Evolutionary conservation across 805 yeast species (phyloP).

Genomic region (Metschnikowia drakensbergensis): DNA sequence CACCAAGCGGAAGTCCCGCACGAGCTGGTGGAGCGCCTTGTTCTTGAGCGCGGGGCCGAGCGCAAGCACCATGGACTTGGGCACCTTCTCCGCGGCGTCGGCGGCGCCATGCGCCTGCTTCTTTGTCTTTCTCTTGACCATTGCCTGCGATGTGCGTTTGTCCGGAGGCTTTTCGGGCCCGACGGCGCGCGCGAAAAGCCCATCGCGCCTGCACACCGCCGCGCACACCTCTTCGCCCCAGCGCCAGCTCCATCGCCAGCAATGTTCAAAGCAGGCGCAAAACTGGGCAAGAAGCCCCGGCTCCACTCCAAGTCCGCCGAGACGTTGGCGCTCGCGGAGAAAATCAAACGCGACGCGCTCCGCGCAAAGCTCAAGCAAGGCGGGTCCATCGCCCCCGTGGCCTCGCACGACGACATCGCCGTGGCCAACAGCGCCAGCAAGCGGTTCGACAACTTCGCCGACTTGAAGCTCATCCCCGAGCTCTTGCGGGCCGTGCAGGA

Average conservation of each 20-base stretch:
- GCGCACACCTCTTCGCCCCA: not conserved
- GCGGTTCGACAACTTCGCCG: slow-evolving; percentile 43
- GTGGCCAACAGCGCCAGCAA: slow-evolving; percentile 11
- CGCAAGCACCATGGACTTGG: slow-evolving; percentile 91
- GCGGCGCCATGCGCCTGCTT: slow-evolving; percentile 64
- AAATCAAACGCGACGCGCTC: slow-evolving; percentile 41
- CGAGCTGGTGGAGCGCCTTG: slow-evolving; percentile 79
- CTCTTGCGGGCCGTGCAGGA: slow-evolving; percentile 73
- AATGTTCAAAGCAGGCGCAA: not conserved
- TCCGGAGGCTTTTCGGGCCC: too few relatives aligned
- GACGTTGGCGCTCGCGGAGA: slow-evolving; percentile 52
- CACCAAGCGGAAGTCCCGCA: slow-evolving; percentile 77
- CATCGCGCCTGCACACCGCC: slow-evolving; percentile 1
- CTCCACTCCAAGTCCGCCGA: slow-evolving; percentile 21
- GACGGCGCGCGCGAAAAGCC: too few relatives aligned
- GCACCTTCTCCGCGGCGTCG: slow-evolving; percentile 69
- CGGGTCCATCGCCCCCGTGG: not conserved
- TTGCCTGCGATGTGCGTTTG: too few relatives aligned
- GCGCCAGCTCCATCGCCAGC: too few relatives aligned
- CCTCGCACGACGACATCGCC: not conserved
- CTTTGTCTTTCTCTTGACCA: slow-evolving; percentile 52
- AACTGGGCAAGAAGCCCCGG: slow-evolving; percentile 10
- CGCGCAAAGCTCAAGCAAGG: slow-evolving; percentile 16
- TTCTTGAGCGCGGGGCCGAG: slow-evolving; percentile 75
- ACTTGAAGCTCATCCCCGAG: slow-evolving; percentile 69